Conservation (phyloP, 2,329 filamentous ascomycete genomes). For the Herpotrichia juniperi region DNA sequence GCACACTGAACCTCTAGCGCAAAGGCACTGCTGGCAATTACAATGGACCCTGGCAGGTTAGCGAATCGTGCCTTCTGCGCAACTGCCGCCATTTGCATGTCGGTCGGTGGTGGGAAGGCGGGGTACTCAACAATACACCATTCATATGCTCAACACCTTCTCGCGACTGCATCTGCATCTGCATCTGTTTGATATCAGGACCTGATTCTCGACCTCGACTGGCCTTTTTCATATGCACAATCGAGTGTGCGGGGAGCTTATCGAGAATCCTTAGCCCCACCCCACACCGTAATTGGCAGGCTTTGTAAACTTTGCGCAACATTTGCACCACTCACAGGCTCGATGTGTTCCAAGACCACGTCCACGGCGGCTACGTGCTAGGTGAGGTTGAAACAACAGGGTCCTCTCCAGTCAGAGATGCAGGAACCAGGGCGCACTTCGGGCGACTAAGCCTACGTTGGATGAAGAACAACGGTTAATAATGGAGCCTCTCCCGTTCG, state of each 20-base stretch:
- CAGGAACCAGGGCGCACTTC: conserved; percentile 30
- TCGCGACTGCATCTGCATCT: not conserved
- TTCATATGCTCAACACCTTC: not conserved
- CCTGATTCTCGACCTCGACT: conserved; percentile 9
- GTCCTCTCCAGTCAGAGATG: conserved; percentile 38
- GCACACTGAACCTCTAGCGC: too few species aligned
- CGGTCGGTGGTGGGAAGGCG: too few species aligned
- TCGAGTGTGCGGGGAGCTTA: conserved; percentile 24
- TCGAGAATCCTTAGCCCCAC: conserved; percentile 20
- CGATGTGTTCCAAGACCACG: conserved; percentile 28
- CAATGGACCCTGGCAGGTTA: too few species aligned
- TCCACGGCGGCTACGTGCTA: conserved; percentile 35
- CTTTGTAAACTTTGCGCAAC: not conserved
- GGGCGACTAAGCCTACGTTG: conserved; percentile 13
- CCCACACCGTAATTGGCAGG: conserved; percentile 22
- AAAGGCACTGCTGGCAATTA: not conserved
- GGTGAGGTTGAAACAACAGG: conserved; percentile 30
- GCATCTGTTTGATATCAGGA: not conserved
- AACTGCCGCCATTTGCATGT: conserved; percentile 14
- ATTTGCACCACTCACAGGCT: conserved; percentile 28
- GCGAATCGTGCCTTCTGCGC: conserved; percentile 2
- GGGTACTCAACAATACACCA: not conserved
- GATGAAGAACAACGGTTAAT: conserved; percentile 34
- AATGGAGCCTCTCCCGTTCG: conserved; percentile 29
- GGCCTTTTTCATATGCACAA: conserved; percentile 25